Percentiles rank a stretch among this genome's conserved stretches.
phyloP scores from a whole-genome alignment of 176 grass and related monocot species.

The Bromus sterilis region DNA sequence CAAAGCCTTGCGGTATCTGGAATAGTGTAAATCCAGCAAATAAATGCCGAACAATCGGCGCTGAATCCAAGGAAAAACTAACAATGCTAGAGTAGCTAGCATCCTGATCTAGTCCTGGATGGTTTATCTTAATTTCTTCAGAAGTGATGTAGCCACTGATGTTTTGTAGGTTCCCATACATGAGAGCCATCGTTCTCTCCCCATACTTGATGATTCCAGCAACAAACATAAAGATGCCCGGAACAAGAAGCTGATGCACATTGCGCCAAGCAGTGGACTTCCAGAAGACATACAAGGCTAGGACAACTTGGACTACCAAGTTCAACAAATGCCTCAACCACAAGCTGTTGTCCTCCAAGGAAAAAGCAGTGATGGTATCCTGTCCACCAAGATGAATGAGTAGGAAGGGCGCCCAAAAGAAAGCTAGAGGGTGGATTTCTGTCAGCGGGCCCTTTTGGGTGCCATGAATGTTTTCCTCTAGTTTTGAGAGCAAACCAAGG shows the following conservation, averaged over 20 bases:
- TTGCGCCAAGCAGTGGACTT: too few relatives aligned
- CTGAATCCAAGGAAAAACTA: not conserved
- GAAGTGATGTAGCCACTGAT: not conserved
- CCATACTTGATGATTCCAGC: not conserved
- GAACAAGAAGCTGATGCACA: too few relatives aligned
- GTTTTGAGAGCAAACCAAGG: not conserved
- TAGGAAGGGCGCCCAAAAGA: too few relatives aligned
- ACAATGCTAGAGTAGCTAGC: not conserved
- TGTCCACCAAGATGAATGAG: too few relatives aligned
- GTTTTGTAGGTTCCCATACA: not conserved
- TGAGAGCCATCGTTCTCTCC: too few relatives aligned
- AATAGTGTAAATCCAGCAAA: not conserved
- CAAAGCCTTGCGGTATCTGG: not conserved
- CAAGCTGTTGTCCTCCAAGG: too few relatives aligned
- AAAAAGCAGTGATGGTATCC: too few relatives aligned
- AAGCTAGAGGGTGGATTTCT: not conserved
- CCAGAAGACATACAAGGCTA: too few relatives aligned
- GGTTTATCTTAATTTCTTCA: not conserved
- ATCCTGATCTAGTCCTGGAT: not conserved
- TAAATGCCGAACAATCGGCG: not conserved
- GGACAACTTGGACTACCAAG: too few relatives aligned
- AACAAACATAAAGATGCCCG: not conserved
- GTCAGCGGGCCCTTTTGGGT: not conserved
- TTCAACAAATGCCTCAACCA: too few relatives aligned
- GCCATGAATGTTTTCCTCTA: not conserved